A percentile compares a stretch with the other conserved stretches of the same genome.
These are phyloP conservation scores for Senna siamea DNA, from an alignment of 306 rosid species.

Conservation along the genomic window DNA sequence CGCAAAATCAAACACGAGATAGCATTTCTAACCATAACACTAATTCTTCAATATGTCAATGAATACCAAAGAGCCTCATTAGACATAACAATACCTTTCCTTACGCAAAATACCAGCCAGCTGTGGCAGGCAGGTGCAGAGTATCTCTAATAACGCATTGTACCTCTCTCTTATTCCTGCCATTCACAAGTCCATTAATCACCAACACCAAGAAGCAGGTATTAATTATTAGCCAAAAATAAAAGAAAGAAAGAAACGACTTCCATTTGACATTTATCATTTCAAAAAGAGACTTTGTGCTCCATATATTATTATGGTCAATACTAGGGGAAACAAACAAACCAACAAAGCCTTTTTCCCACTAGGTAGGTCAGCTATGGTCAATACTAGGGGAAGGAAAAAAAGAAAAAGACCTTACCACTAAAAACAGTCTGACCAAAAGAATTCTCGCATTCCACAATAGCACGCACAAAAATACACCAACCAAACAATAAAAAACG, in stretches of 20 bases:
- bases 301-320: not conserved
- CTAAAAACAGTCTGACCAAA: constrained; percentile 47
- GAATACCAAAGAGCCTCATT: constrained; percentile 5
- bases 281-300: not conserved
- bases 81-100: constrained; percentile 65
- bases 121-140: constrained; percentile 54
- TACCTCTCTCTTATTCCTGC: constrained; percentile 75
- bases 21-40: constrained; percentile 4
- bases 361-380: too few species aligned
- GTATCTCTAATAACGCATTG: constrained; percentile 60
- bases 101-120: constrained; percentile 53
- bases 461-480: constrained; percentile 75
- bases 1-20: constrained; percentile 4
- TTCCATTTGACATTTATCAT: not conserved
- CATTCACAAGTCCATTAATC: constrained; percentile 31
- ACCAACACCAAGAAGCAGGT: constrained; percentile 11
- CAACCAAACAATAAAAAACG: constrained; percentile 79
- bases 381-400: not conserved
- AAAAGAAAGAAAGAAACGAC: not conserved
- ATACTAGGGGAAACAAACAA: not conserved
- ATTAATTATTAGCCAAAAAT: not conserved
- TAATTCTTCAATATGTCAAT: not conserved
- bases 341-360: too few species aligned
- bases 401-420: constrained; percentile 49
- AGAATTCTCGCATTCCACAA: constrained; percentile 58